Percentiles rank a stretch among this genome's conserved stretches.
Evolutionary conservation across 1,139 yeast species (phyloP).

Genomic region (Schwanniomyces etchellsii): DNA sequence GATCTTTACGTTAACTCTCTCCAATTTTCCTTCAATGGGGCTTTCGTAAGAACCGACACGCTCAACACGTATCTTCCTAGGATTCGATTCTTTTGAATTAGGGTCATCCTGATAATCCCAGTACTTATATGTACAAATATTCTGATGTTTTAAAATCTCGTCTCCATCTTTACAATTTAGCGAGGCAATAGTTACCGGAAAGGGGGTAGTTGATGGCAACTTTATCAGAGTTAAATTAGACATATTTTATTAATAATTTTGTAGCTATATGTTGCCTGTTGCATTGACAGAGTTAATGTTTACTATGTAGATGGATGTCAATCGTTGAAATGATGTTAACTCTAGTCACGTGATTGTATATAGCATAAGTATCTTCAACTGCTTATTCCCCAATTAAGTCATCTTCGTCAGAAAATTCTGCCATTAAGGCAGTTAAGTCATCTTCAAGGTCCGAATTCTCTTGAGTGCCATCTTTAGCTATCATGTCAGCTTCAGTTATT

Average conservation of each 20-base stretch:
- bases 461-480: too few species aligned
- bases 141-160: slow-evolving; percentile 44
- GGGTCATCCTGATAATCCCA: slow-evolving; percentile 65
- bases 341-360: too few species aligned
- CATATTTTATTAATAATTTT: slow-evolving; percentile 11
- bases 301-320: too few species aligned
- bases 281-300: too few species aligned
- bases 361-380: too few species aligned
- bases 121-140: slow-evolving; percentile 58
- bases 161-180: slow-evolving; percentile 43
- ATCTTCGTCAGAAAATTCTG: too few species aligned
- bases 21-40: slow-evolving; percentile 72
- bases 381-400: too few species aligned
- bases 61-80: slow-evolving; percentile 48
- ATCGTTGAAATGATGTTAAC: too few species aligned
- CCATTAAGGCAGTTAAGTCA: too few species aligned
- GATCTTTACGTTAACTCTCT: slow-evolving; percentile 41
- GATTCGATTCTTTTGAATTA: slow-evolving; percentile 37
- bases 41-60: slow-evolving; percentile 70
- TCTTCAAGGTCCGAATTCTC: too few species aligned
- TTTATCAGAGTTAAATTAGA: slow-evolving; percentile 30
- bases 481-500: too few species aligned
- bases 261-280: not conserved
- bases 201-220: slow-evolving; percentile 56
- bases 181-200: slow-evolving; percentile 61